Evolutionary conservation across 805 yeast genomes (phyloP).

Genomic region (Ogataea pignaliae): DNA sequence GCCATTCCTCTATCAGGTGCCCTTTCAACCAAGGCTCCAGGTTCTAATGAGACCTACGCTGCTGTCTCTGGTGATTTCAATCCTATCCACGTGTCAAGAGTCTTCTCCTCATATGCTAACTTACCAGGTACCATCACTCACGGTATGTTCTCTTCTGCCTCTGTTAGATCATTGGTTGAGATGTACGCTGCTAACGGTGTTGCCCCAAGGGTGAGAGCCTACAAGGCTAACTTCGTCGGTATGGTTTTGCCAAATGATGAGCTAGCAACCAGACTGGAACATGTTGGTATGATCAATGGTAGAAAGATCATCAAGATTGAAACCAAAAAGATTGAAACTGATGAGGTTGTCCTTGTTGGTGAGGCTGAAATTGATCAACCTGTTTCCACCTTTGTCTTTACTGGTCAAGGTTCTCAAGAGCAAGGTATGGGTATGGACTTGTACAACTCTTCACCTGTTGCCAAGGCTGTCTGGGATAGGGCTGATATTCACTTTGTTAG

Average conservation of each 20-base stretch:
- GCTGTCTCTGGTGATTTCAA: constrained; percentile 97
- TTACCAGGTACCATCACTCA: constrained; percentile 98
- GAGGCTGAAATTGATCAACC: constrained; percentile 99
- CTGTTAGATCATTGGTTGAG: constrained; percentile 92
- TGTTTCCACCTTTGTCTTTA: constrained; percentile 90
- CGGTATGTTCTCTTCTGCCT: constrained; percentile 98
- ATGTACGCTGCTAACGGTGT: constrained; percentile 98
- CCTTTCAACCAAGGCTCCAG: constrained; percentile 77
- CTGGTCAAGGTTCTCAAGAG: constrained; percentile 99
- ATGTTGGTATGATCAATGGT: constrained; percentile 98
- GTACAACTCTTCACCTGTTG: constrained; percentile 85
- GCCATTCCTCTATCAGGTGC: constrained; percentile 76
- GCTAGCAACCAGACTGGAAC: constrained; percentile 83
- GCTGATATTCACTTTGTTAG: constrained; percentile 91
- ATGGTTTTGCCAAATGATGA: constrained; percentile 97
- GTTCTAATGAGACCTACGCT: constrained; percentile 94
- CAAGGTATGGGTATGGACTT: constrained; percentile 99
- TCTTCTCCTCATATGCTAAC: constrained; percentile 87
- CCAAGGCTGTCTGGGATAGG: constrained; percentile 94
- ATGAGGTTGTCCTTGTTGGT: constrained; percentile 74
- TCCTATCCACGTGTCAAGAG: constrained; percentile 96
- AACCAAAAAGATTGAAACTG: constrained; percentile 79
- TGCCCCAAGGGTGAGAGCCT: constrained; percentile 93
- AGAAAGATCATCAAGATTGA: constrained; percentile 94
- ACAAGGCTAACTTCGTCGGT: constrained; percentile 84